Evolutionary conservation across 176 grass and related monocot species (phyloP), one percentile per base, ranked within the genome.

Genomic region (Puccinellia tenuiflora): DNA sequence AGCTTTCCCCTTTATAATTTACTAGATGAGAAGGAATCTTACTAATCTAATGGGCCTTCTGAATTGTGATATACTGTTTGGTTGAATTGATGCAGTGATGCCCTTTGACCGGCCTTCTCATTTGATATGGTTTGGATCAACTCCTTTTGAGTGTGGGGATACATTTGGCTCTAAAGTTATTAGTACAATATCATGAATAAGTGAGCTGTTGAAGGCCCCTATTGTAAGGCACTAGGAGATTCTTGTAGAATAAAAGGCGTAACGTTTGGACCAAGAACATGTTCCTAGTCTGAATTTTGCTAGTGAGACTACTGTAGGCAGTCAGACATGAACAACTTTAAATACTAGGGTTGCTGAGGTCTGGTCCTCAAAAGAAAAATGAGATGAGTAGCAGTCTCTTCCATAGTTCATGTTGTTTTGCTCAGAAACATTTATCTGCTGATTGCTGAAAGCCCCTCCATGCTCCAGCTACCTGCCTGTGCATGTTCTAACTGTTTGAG

Each of bases 151-250:
- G 14, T 11, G 57, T 55, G 67, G 25, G 56, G 12, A 47, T 54
- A 71, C 56, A 74, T 38, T 75, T 88, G 53, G 46, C 26, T 86
- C 37, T 63, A 51, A 28, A 35, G 9, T 61, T n/a, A 55, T 74
- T 45, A 5, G 21, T 76, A 81, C 18, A 72, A 33, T 13, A 5
- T 70, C 18, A 5, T 33, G 3, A 69, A 46, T 69, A 13, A 45
- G 37, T 50, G 50, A 57, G 37, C 33, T 63, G 17, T 72, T 63
- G 63, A 59, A 72, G 66, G 30, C 12, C 10, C 26, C 6, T 43
- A 13, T 14, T 45, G 42, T 14, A 64, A 74, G 33, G 12, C 2
- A 50, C 7, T 54, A 5, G 31, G 50, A 26, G 45, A 28, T 45
- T 26, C 14, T 33, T 30, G 40, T 18, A 83, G 39, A 79, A 39